Conservation (phyloP, 768 basidiomycete species). For the Trametes maxima region DNA sequence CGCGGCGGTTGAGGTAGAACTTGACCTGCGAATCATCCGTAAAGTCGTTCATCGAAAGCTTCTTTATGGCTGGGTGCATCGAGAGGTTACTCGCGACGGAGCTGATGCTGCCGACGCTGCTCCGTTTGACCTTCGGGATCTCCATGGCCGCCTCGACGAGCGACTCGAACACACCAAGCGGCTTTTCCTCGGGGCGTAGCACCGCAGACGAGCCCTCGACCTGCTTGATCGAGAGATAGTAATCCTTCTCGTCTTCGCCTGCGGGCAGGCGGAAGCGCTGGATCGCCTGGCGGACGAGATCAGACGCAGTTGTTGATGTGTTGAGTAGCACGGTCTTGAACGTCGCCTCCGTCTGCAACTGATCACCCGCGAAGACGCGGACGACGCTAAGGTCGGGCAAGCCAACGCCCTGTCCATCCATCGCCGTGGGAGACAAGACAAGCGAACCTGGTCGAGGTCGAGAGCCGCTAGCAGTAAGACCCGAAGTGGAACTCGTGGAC, state of each 20-base stretch:
- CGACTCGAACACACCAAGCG: constrained; percentile 87
- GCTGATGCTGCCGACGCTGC: constrained; percentile 91
- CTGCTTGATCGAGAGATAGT: constrained; percentile 92
- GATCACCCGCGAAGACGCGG: constrained; percentile 91
- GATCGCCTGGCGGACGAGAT: constrained; percentile 89
- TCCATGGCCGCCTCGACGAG: constrained; percentile 81
- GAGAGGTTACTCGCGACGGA: constrained; percentile 91
- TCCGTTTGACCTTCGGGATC: constrained; percentile 87
- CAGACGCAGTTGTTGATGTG: constrained; percentile 77
- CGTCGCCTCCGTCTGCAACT: constrained; percentile 91
- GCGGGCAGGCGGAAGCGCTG: constrained; percentile 87
- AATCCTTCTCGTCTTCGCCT: constrained; percentile 58
- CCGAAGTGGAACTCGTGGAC: constrained; percentile 43
- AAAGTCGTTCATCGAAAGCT: constrained; percentile 95
- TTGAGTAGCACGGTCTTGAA: constrained; percentile 98
- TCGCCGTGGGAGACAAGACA: constrained; percentile 60
- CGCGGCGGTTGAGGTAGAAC: constrained; percentile 84
- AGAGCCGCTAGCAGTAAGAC: constrained; percentile 40
- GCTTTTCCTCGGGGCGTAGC: constrained; percentile 71
- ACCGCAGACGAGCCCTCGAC: constrained; percentile 85
- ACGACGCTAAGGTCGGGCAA: constrained; percentile 91
- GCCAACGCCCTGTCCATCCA: constrained; percentile 61
- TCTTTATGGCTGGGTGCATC: constrained; percentile 94
- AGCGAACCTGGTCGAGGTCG: constrained; percentile 79
- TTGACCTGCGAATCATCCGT: constrained; percentile 97